Base-by-base conservation (phyloP, 768 basidiomycete genomes). In the Phylloporus arenicola region DNA sequence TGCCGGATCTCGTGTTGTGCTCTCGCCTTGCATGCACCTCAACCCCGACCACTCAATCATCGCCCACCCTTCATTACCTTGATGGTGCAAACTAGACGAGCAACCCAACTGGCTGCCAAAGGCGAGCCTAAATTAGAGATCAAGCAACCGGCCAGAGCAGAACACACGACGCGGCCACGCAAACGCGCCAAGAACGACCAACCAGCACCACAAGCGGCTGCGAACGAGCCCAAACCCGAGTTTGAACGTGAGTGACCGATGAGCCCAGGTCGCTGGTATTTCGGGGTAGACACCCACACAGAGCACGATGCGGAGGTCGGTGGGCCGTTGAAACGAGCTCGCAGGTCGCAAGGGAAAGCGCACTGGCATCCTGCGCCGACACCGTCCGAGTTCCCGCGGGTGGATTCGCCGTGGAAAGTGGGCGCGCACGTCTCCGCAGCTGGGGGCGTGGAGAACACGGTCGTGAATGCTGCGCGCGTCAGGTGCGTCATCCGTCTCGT, bases 341-440 rank as follows among this genome's bases (percentile, higher is more conserved):
- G 43, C 31, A 57, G 47, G 31, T 27, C 25, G 25, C 25, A 9
- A 27, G 25, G 5, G 8, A 17, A 7, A 47, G 51, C 2, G 41
- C 47, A n/a, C n/a, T n/a, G n/a, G n/a, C n/a, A 45, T 63, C 57
- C 48, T 58, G 43, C 20, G 35, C 50, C 8, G 37, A 47, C 3
- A 12, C 62, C 61, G 11, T 64, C 58, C 9, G 70, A 68, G 48
- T 71, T 67, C 9, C 22, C 61, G 6, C 65, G 73, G 6, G 53
- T 58, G 1, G 45, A 56, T 0, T 76, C 71, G 39, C 57, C 61
- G 0, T 87, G 84, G 83, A 85, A 86, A 61, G 72, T 92, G 12
- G 91, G 91, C 2, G 88, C 89, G 4, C 91, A 94, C 60, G 86
- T 92, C 20, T 90, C 88, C 13, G 77, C 86, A 9, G 80, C 83